Evolutionary conservation across 163 green algal genomes (phyloP).

Genomic region (Chloromonas sp.): DNA sequence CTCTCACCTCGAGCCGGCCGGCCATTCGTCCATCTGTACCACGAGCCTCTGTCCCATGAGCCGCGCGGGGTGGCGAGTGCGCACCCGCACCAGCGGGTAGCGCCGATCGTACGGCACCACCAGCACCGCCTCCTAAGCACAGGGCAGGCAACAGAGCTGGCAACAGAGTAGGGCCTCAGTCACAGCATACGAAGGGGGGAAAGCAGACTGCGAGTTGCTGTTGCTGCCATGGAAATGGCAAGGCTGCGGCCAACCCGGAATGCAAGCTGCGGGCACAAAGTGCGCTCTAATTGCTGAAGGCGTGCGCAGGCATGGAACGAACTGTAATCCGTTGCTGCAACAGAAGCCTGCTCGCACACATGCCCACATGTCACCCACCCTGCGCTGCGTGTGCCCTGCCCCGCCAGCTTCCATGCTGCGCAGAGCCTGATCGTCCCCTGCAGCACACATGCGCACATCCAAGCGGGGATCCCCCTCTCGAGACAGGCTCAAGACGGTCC

Average conservation of each 20-base stretch:
- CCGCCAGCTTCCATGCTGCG: not conserved
- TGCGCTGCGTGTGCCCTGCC: not conserved
- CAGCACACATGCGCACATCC: not conserved
- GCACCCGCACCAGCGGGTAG: slow-evolving; percentile 51
- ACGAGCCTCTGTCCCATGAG: slow-evolving; percentile 57
- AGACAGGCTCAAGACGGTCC: too few relatives aligned
- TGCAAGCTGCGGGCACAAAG: not conserved
- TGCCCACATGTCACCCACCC: not conserved
- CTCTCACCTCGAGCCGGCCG: slow-evolving; percentile 9
- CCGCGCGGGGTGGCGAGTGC: slow-evolving; percentile 31
- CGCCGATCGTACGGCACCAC: slow-evolving; percentile 58
- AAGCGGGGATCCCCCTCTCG: not conserved
- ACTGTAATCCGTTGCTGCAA: not conserved
- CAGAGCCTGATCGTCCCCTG: not conserved
- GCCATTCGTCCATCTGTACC: slow-evolving; percentile 57
- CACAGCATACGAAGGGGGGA: not conserved
- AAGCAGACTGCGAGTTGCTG: not conserved
- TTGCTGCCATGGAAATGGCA: not conserved
- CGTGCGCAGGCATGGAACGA: not conserved
- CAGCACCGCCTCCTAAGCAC: slow-evolving; percentile 44
- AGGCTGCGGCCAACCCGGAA: not conserved
- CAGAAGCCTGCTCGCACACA: not conserved
- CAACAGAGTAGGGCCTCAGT: too few relatives aligned
- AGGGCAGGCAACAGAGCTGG: not conserved
- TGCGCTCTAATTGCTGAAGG: not conserved